These are phyloP conservation scores for Haplosporangium gracile DNA, from an alignment of 192 early-diverging fungal species.

Conservation along the genomic window DNA sequence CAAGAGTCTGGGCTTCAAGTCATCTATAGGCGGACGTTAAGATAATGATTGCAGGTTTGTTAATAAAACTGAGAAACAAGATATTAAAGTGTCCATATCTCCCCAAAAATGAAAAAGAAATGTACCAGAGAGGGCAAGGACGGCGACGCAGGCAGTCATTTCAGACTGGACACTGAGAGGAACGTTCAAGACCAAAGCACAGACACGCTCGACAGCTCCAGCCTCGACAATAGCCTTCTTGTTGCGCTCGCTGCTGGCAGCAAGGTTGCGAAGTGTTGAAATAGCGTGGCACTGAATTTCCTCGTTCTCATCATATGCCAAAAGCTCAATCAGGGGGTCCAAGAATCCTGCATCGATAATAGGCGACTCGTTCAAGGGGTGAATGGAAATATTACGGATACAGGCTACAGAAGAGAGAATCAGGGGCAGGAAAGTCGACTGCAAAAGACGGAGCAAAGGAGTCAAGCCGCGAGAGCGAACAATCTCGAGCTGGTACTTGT, in stretches of 20 bases:
- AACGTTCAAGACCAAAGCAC: slow-evolving; percentile 65
- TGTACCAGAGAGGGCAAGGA: slow-evolving; percentile 77
- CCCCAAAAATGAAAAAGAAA: background rate
- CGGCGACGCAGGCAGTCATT: slow-evolving; percentile 87
- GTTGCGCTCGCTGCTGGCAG: slow-evolving; percentile 82
- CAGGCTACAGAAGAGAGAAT: slow-evolving; percentile 89
- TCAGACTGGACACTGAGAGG: slow-evolving; percentile 79
- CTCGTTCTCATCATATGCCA: slow-evolving; percentile 78
- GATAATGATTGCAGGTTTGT: background rate
- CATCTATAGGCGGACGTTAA: slow-evolving; percentile 55
- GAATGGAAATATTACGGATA: slow-evolving; percentile 92
- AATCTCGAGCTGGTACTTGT: slow-evolving; percentile 89
- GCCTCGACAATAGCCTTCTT: slow-evolving; percentile 80
- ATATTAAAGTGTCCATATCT: background rate
- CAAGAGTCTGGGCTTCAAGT: slow-evolving; percentile 76
- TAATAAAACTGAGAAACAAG: background rate
- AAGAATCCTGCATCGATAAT: slow-evolving; percentile 87
- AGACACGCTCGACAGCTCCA: slow-evolving; percentile 83
- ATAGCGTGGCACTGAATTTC: slow-evolving; percentile 92
- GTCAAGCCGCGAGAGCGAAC: slow-evolving; percentile 81
- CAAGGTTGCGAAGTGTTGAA: slow-evolving; percentile 86
- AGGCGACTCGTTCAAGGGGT: slow-evolving; percentile 85
- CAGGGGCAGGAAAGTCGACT: slow-evolving; percentile 81
- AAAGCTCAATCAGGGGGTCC: slow-evolving; percentile 71
- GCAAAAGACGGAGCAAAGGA: slow-evolving; percentile 78